Evolutionary conservation across 2,329 filamentous ascomycete species (phyloP).

Genomic region (Dendrostoma leiphaemia): DNA sequence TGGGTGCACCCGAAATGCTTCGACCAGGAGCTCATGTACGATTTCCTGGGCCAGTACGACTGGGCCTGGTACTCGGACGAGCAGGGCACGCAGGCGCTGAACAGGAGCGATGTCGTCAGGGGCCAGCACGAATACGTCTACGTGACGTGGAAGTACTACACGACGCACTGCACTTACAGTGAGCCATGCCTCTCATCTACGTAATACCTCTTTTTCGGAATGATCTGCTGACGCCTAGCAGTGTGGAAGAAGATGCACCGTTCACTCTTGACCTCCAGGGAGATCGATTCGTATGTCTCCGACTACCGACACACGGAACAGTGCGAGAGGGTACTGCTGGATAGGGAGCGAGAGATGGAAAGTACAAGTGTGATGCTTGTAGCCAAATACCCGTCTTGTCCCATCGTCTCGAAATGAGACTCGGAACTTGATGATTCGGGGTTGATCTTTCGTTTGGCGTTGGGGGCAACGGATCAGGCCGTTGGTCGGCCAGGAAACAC

Average conservation of each 20-base stretch:
- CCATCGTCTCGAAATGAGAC: background rate
- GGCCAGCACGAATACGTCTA: conserved; percentile 9
- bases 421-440: background rate
- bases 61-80: conserved; percentile 6
- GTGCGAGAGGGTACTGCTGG: conserved; percentile 5
- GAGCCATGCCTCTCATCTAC: background rate
- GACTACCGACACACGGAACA: conserved; percentile 10
- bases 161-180: conserved; percentile 9
- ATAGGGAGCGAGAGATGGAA: conserved; percentile 1
- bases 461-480: background rate
- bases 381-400: conserved; percentile 7
- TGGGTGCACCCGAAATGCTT: conserved; percentile 11
- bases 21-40: conserved; percentile 14
- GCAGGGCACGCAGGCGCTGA: background rate
- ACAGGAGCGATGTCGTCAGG: background rate
- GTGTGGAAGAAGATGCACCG: conserved; percentile 14
- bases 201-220: background rate
- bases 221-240: background rate
- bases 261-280: conserved; percentile 4
- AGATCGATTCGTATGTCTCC: conserved; percentile 6
- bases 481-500: background rate
- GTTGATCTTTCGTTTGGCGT: background rate
- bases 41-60: conserved; percentile 2
- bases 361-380: conserved; percentile 11
- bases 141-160: conserved; percentile 12